Conservation (phyloP, 2,329 filamentous ascomycete species). For the Chrysoporthe austroafricana region DNA sequence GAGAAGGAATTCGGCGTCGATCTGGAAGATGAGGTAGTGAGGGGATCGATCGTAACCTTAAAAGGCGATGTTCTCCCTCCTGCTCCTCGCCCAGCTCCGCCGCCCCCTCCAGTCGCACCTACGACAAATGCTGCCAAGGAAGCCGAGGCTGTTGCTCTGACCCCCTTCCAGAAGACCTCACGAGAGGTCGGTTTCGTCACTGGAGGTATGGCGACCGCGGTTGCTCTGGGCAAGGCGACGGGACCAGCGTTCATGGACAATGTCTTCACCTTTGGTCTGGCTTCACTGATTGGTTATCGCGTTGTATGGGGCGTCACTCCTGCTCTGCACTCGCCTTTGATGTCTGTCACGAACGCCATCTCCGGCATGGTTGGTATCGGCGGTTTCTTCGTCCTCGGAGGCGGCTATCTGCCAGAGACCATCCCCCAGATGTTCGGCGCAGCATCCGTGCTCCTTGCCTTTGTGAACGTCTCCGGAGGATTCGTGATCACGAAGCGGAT, state of each 20-base stretch:
- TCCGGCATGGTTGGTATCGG: constrained; percentile 89
- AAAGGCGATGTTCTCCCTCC: constrained; percentile 77
- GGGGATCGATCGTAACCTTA: constrained; percentile 80
- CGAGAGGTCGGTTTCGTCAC: constrained; percentile 77
- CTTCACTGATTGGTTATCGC: constrained; percentile 84
- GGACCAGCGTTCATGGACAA: constrained; percentile 87
- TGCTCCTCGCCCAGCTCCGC: constrained; percentile 69
- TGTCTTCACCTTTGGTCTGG: constrained; percentile 81
- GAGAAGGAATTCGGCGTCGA: constrained; percentile 82
- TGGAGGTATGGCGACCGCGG: constrained; percentile 73
- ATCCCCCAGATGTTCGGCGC: constrained; percentile 80
- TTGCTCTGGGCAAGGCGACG: constrained; percentile 80
- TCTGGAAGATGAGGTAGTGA: constrained; percentile 81
- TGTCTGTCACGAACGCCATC: constrained; percentile 94
- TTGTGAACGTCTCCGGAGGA: constrained; percentile 85
- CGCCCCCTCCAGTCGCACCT: constrained; percentile 56
- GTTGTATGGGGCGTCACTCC: constrained; percentile 87
- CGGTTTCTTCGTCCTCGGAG: constrained; percentile 86
- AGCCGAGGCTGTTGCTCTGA: constrained; percentile 67
- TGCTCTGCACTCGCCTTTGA: constrained; percentile 83
- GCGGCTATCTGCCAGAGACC: constrained; percentile 76
- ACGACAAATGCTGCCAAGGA: constrained; percentile 58
- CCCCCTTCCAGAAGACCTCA: constrained; percentile 79
- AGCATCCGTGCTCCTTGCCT: constrained; percentile 79
- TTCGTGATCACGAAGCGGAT: constrained; percentile 93